A percentile compares a stretch with the other conserved stretches of the same genome.
These are phyloP conservation scores for Maudiozyma turicensis DNA, from an alignment of 805 yeast genomes.

Conservation along the genomic window DNA sequence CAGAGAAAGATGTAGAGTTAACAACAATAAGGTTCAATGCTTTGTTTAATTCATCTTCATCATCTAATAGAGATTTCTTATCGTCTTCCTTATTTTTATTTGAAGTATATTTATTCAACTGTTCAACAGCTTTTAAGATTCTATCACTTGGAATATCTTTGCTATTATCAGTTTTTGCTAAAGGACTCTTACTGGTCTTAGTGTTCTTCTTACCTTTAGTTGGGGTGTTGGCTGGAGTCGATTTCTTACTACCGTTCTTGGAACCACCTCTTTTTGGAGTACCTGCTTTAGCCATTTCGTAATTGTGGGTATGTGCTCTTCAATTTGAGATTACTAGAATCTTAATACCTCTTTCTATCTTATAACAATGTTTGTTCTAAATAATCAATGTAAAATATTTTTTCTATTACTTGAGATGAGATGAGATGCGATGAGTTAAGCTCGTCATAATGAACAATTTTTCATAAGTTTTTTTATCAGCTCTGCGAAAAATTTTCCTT, in stretches of 20 bases:
- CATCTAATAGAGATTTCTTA: slow-evolving; percentile 43
- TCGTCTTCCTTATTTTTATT: slow-evolving; percentile 14
- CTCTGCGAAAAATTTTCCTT: not conserved
- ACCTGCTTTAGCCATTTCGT: slow-evolving; percentile 2
- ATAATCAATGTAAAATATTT: not conserved
- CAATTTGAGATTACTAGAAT: not conserved
- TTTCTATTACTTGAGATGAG: slow-evolving; percentile 6
- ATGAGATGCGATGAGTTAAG: slow-evolving; percentile 14
- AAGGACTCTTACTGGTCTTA: slow-evolving; percentile 1
- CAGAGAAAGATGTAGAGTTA: slow-evolving; percentile 53
- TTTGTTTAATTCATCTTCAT: slow-evolving; percentile 37
- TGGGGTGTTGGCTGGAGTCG: slow-evolving; percentile 13
- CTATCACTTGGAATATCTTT: slow-evolving; percentile 22
- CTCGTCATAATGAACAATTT: not conserved
- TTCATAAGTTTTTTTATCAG: not conserved
- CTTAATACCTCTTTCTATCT: not conserved
- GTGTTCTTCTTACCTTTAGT: slow-evolving; percentile 10
- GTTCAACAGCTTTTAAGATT: slow-evolving; percentile 47
- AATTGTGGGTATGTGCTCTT: not conserved
- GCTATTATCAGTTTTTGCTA: not conserved
- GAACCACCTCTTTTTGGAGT: slow-evolving; percentile 3
- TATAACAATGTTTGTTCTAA: not conserved
- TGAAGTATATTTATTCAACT: slow-evolving; percentile 48
- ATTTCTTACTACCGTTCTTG: not conserved
- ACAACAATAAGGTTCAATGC: slow-evolving; percentile 52